Base-by-base conservation (phyloP, 2,329 filamentous ascomycete genomes). In the Cladosporium sp. region DNA sequence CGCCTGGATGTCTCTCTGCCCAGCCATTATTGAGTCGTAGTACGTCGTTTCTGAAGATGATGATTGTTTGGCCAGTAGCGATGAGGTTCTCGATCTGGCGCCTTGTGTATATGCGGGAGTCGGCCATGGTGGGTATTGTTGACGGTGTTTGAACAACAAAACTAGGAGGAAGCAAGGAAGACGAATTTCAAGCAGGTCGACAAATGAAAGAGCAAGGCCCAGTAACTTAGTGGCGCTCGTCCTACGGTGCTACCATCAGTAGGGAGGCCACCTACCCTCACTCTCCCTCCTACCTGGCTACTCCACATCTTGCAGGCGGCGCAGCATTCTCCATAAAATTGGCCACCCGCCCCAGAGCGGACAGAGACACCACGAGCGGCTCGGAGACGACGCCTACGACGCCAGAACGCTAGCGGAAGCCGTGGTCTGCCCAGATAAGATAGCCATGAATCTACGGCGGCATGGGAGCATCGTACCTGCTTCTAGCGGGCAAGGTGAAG, bases 1-100 rank as follows among this genome's bases (percentile, higher is more conserved):
- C 87, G 25, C 87, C 87, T 0, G 87, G 87, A 70, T 89, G 87
- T 65, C 77, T 82, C 61, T 82, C 74, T 68, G 88, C 79, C 87
- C 86, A 89, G 46, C 78, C 77, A 67, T 88, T 76, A 70, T 86
- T 84, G 48, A 88, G 82, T 65, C 80, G 79, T 69, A 88, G 76
- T 16, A 86, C 82, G 58, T 78, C 71, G 54, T 84, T 86, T 57
- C 88, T 81, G 69, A 82, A 83, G 64, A 89, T 82, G 69, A 88
- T 82, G 64, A 89, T 83, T 16, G 77, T 80, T 26, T 83, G 79
- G 66, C 85, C 86, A 58, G 85, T 79, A 25, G 84, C 83, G 68
- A 89, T 83, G 75, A 85, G 75, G 43, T 71, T 76, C 70, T 84
- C 79, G 68, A 88, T 78, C 65, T 79, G 21, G n/a, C 43, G 43